A percentile compares a stretch with the other conserved stretches of the same genome.
Evolutionary conservation across 768 basidiomycete genomes (phyloP).

Genomic region (Mycena vitilis): DNA sequence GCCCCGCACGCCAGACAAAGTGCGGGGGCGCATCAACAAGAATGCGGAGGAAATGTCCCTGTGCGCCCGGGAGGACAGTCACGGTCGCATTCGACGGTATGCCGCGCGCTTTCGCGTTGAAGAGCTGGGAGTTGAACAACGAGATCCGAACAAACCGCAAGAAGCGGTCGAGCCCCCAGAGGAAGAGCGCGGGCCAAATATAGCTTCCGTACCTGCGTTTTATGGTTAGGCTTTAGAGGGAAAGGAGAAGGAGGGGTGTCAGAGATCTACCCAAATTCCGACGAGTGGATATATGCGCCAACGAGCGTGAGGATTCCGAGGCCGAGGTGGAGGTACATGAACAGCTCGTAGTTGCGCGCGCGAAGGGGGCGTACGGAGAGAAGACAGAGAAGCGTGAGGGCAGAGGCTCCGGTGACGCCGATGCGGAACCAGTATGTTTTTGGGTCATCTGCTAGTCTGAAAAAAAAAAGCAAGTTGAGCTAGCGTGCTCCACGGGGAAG

Average conservation of each 20-base stretch:
- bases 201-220: constrained; percentile 39
- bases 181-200: constrained; percentile 51
- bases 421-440: constrained; percentile 24
- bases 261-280: constrained; percentile 19
- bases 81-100: constrained; percentile 30
- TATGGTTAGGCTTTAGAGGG: too few species aligned
- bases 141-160: constrained; percentile 51
- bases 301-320: constrained; percentile 46
- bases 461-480: neutral
- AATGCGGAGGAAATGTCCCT: constrained; percentile 50
- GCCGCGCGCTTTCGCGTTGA: constrained; percentile 43
- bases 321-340: constrained; percentile 52
- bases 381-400: constrained; percentile 48
- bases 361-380: constrained; percentile 53
- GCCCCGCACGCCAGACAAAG: constrained; percentile 52
- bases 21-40: constrained; percentile 46
- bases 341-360: constrained; percentile 49
- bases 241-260: neutral
- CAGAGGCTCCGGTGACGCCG: constrained; percentile 38
- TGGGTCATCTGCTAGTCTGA: constrained; percentile 2
- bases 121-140: constrained; percentile 44
- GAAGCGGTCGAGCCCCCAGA: constrained; percentile 57
- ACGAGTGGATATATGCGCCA: constrained; percentile 43
- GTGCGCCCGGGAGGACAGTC: constrained; percentile 48
- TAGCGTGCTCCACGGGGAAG: too few species aligned